Conservation (phyloP, 78 protist genomes). For the Pelomyxa schiedti region DNA sequence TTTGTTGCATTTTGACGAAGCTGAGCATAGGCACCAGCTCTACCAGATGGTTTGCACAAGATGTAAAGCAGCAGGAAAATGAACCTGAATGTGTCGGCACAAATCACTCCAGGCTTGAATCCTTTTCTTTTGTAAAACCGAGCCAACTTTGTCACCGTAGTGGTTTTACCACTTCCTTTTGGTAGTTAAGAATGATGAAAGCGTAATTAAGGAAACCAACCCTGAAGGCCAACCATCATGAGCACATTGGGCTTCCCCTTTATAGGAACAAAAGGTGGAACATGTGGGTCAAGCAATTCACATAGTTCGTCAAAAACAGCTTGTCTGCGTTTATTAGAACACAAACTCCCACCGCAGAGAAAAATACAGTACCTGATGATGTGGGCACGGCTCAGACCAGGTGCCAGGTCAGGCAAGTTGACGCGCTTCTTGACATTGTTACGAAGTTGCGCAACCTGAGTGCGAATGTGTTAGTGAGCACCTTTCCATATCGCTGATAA, state of each 20-base stretch:
- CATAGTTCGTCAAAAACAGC: constrained; percentile 77
- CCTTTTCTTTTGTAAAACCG: constrained; percentile 81
- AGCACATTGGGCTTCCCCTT: constrained; percentile 82
- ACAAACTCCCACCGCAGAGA: neutral
- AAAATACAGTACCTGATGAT: constrained; percentile 31
- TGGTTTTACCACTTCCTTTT: constrained; percentile 61
- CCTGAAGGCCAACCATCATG: constrained; percentile 99
- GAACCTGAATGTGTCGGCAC: constrained; percentile 97
- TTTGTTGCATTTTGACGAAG: constrained; percentile 95
- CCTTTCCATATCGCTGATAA: neutral
- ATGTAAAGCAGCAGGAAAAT: constrained; percentile 18
- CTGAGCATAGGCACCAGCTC: constrained; percentile 99
- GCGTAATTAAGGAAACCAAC: too few relatives aligned
- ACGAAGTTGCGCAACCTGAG: constrained; percentile 58
- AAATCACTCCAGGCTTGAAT: constrained; percentile 79
- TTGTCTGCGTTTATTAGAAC: neutral
- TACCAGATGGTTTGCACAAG: too few relatives aligned
- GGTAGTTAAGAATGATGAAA: neutral
- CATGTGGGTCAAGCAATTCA: constrained; percentile 81
- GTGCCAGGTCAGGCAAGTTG: constrained; percentile 56
- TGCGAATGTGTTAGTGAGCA: neutral
- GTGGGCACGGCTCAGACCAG: constrained; percentile 74
- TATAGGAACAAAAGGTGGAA: constrained; percentile 66
- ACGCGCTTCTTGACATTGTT: constrained; percentile 38
- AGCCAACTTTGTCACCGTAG: constrained; percentile 78